Evolutionary conservation across 1,284 basidiomycete genomes (phyloP), one percentile per base, ranked within the genome.

Genomic region (Mycena sp.): DNA sequence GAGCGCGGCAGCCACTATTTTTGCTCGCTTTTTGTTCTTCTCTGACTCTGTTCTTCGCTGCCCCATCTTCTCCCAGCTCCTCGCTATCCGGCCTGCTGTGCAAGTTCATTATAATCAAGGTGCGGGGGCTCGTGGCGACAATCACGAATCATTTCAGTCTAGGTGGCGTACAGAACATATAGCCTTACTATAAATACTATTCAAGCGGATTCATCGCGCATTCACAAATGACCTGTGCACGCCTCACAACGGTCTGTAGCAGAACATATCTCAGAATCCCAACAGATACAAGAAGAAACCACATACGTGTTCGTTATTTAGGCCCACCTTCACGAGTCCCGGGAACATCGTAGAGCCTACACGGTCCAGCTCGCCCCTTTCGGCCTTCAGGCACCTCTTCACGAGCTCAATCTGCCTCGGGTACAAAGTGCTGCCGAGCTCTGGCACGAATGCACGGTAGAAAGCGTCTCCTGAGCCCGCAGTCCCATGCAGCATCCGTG

Each of bases 341-440:
- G 92, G 92, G 73, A 94, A 94, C 61, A 93, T 86, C 0, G 91
- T 92, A 1, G 90, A 87, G 5, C 93, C 92, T 2, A 94, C 91
- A 6, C 84, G 80, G 70, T 93, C 91, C 4, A 78, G 71, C 56
- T 92, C 87, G 14, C 89, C 88, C 21, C 82, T 77, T 74, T 94
- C 92, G 68, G 86, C 90, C 70, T 81, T 87, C 69, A 90, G 71
- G 75, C 92, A 94, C 23, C 92, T 80, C 73, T 91, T 92, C 44
- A 93, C 86, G 49, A 94, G 84, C 72, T 94, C 92, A 67, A 92
- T 87, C 72, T 91, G 89, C 30, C 83, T 77, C 9, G 91, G 87
- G 65, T 85, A 84, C 35, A 93, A 79, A 6, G 83, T 80, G 68
- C 85, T 88, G 2, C 87, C 89, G 19, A 93, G 77, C 70, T 94